These are phyloP conservation scores for Penicillium nucicola DNA, from an alignment of 495 filamentous ascomycete genomes.

Conservation along the genomic window DNA sequence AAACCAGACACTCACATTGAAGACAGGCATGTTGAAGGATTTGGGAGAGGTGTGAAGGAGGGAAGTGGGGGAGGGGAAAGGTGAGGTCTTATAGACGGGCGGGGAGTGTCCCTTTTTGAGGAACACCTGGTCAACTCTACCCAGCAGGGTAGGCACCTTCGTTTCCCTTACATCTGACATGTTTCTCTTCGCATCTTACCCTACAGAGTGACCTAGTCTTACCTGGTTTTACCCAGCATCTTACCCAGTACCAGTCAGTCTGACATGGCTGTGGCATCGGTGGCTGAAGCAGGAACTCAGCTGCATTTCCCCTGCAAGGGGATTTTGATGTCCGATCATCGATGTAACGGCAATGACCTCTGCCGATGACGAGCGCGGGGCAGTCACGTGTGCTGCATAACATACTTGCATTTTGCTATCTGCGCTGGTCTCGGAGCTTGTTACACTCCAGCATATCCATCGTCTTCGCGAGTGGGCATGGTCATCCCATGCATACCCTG, in stretches of 20 bases:
- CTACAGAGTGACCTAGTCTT: too few species aligned
- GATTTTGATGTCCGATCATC: not conserved
- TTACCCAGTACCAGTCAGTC: too few species aligned
- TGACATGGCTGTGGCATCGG: too few species aligned
- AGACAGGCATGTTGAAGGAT: slow-evolving; percentile 58
- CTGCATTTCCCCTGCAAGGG: too few species aligned
- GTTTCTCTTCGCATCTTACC: too few species aligned
- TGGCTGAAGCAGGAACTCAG: too few species aligned
- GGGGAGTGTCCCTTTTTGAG: not conserved
- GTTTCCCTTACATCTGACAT: too few species aligned
- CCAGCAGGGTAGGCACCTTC: too few species aligned
- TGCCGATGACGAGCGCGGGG: slow-evolving; percentile 19
- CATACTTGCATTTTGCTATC: not conserved
- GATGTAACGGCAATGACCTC: slow-evolving; percentile 27
- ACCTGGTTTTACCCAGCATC: too few species aligned
- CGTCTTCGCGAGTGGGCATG: slow-evolving; percentile 34
- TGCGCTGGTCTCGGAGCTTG: too few species aligned
- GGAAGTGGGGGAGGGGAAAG: not conserved
- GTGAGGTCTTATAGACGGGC: not conserved
- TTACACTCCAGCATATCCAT: slow-evolving; percentile 33
- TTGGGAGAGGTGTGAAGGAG: not conserved
- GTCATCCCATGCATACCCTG: slow-evolving; percentile 65
- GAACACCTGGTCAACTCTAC: not conserved
- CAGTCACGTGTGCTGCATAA: slow-evolving; percentile 19
- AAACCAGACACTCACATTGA: slow-evolving; percentile 54